Percentiles rank a stretch among this genome's conserved stretches.
Evolutionary conservation across 139 green algal genomes (phyloP).

Genomic region (Pleodorina starrii): DNA sequence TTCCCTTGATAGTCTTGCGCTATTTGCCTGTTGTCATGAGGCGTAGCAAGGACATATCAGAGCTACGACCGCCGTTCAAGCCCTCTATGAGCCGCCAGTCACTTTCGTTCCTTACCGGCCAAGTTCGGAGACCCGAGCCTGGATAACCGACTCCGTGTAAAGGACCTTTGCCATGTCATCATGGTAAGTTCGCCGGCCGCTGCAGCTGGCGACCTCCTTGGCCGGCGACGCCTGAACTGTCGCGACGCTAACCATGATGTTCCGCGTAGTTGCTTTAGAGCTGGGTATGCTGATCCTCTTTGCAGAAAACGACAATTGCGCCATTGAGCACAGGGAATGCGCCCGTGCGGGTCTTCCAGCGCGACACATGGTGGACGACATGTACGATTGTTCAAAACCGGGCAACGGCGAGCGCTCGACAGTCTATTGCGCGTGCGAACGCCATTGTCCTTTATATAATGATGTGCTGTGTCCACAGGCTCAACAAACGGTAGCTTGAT

Average conservation of each 20-base stretch:
- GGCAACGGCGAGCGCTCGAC: too few relatives aligned
- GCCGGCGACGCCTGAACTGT: background rate
- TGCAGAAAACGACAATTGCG: background rate
- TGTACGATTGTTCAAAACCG: background rate
- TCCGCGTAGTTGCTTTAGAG: background rate
- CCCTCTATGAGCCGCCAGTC: background rate
- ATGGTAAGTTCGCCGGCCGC: constrained; percentile 16
- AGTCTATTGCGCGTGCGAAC: too few relatives aligned
- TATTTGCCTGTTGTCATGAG: constrained; percentile 32
- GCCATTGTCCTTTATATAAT: too few relatives aligned
- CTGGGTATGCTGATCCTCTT: background rate
- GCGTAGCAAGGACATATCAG: background rate
- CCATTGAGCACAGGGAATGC: background rate
- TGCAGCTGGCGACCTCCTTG: constrained; percentile 18
- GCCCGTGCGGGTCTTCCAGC: background rate
- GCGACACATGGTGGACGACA: background rate
- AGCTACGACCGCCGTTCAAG: background rate
- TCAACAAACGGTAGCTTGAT: too few relatives aligned
- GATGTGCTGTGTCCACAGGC: too few relatives aligned
- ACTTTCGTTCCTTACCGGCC: constrained; percentile 19
- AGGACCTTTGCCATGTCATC: constrained; percentile 32
- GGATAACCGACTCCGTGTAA: background rate
- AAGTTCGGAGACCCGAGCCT: background rate
- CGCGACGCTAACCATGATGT: constrained; percentile 16
- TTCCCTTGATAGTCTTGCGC: constrained; percentile 40